phyloP scores from a whole-genome alignment of 768 basidiomycete species.

The Neoboletus magnificus region DNA sequence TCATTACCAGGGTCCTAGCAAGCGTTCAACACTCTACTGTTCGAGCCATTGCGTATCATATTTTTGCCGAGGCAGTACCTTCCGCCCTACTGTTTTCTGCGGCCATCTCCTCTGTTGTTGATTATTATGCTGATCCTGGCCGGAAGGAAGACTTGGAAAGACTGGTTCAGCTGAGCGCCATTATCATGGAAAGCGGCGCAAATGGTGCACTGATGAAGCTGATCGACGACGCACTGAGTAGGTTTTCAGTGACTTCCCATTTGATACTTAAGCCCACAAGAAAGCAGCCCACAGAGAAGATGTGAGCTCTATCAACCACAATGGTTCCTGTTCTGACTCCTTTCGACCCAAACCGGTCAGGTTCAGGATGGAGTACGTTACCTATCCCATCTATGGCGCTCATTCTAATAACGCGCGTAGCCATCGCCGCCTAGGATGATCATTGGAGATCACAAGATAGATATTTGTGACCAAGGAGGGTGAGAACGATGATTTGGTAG shows the following conservation, averaged over 20 bases:
- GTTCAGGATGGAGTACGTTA: conserved; percentile 40
- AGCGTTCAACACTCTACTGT: conserved; percentile 4
- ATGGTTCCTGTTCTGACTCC: conserved; percentile 29
- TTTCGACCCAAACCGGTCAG: conserved; percentile 32
- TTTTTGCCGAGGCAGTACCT: conserved; percentile 54
- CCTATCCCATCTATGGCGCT: not conserved
- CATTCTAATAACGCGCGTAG: conserved; percentile 9
- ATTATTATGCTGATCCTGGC: conserved; percentile 53
- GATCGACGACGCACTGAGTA: conserved; percentile 47
- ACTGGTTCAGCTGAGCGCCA: conserved; percentile 36
- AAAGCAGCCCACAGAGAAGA: conserved; percentile 30
- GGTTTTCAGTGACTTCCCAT: conserved; percentile 15
- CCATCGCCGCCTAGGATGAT: not conserved
- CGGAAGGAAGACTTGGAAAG: conserved; percentile 32
- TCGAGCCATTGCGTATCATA: conserved; percentile 42
- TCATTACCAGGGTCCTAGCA: conserved; percentile 19
- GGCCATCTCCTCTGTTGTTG: conserved; percentile 51
- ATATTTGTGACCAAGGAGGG: conserved; percentile 19
- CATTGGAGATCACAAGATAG: conserved; percentile 7
- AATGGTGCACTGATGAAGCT: conserved; percentile 38
- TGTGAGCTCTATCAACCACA: conserved; percentile 26
- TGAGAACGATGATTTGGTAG: not conserved
- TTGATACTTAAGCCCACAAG: conserved; percentile 26
- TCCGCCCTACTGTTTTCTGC: conserved; percentile 56
- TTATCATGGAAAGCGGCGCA: conserved; percentile 22